Percentiles rank a stretch among this genome's conserved stretches.
Conservation (phyloP, 2,329 filamentous ascomycete species). For the Colletotrichum musicola region DNA sequence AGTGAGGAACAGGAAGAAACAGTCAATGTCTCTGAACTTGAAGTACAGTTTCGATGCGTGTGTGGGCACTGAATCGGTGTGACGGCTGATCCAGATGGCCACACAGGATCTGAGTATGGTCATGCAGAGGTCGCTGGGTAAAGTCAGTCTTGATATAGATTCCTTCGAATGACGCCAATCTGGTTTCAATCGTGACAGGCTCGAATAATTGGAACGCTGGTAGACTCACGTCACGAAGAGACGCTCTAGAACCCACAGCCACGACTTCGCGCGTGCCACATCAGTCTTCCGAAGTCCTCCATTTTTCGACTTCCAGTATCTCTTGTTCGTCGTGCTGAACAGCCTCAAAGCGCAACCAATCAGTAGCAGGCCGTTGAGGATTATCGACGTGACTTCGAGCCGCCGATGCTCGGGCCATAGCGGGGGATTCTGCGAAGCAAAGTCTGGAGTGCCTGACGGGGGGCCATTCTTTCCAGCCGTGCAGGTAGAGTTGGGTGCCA, state of each 20-base stretch:
- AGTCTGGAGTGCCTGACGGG: not conserved
- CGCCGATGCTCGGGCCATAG: not conserved
- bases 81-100: not conserved
- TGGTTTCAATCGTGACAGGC: too few relatives aligned
- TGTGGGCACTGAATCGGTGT: too few relatives aligned
- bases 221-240: not conserved
- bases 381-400: not conserved
- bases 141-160: not conserved
- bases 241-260: conserved; percentile 1
- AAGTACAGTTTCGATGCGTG: not conserved
- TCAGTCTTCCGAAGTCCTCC: not conserved
- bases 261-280: not conserved
- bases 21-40: not conserved
- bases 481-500: too few relatives aligned
- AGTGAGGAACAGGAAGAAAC: not conserved
- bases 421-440: not conserved
- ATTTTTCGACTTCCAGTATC: not conserved
- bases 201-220: too few relatives aligned
- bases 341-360: not conserved
- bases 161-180: too few relatives aligned
- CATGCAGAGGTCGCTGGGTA: not conserved
- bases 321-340: not conserved
- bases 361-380: not conserved
- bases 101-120: not conserved
- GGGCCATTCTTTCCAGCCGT: not conserved